A percentile compares a stretch with the other conserved stretches of the same genome.
Evolutionary conservation across 2,329 filamentous ascomycete species (phyloP).

Genomic region (Sporothrix mexicana): DNA sequence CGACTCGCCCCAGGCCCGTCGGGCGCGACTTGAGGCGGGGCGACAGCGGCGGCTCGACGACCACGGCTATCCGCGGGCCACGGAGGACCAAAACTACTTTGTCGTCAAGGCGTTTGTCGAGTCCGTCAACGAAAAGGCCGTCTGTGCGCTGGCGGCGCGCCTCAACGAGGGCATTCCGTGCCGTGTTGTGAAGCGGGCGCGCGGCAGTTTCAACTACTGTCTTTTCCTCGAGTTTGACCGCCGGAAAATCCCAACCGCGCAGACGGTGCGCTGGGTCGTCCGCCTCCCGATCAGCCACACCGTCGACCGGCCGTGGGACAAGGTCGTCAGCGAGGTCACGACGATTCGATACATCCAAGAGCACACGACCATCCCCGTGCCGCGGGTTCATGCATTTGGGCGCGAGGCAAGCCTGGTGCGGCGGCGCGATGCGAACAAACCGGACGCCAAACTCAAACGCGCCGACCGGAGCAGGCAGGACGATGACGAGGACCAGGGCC

Average conservation of each 20-base stretch:
- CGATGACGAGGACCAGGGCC: conserved; percentile 18
- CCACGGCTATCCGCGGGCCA: conserved; percentile 18
- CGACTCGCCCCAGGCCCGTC: too few relatives aligned
- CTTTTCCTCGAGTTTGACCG: conserved; percentile 32
- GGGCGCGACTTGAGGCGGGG: too few relatives aligned
- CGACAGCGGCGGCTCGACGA: conserved; percentile 24
- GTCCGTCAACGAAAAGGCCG: conserved; percentile 29
- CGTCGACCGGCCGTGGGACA: conserved; percentile 39
- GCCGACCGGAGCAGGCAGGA: not conserved
- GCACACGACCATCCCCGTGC: conserved; percentile 40
- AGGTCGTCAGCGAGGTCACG: conserved; percentile 41
- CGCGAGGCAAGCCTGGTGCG: conserved; percentile 23
- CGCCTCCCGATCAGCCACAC: conserved; percentile 40
- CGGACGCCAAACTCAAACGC: not conserved
- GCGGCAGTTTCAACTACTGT: conserved; percentile 31
- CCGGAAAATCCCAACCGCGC: conserved; percentile 1
- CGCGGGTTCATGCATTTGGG: conserved; percentile 39
- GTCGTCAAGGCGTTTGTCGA: conserved; percentile 20
- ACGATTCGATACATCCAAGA: conserved; percentile 36
- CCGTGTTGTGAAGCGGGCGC: not conserved
- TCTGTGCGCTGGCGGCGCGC: conserved; percentile 31
- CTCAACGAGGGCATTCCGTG: conserved; percentile 20
- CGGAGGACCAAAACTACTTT: conserved; percentile 24
- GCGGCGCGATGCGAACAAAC: not conserved
- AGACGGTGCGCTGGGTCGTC: conserved; percentile 38